Conservation (phyloP, 1,284 basidiomycete species). For the Leccinum pachyderme region DNA sequence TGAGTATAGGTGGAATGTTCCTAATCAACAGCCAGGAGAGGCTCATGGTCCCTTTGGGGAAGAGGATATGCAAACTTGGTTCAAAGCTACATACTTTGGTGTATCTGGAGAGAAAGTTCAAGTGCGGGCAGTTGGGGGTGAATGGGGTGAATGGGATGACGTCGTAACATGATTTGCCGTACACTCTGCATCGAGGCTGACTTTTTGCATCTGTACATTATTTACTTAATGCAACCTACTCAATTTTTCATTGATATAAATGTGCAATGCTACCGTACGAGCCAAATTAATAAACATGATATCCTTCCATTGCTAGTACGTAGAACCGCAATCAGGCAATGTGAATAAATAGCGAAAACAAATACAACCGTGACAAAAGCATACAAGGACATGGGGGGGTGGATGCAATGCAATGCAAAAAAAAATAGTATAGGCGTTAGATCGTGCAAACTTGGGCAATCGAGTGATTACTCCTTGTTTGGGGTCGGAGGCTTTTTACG, state of each 20-base stretch:
- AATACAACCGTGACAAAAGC: constrained; percentile 23
- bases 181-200: not conserved
- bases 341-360: constrained; percentile 23
- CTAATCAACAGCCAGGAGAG: constrained; percentile 48
- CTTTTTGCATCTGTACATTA: constrained; percentile 18
- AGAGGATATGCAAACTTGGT: constrained; percentile 75
- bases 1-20: constrained; percentile 75
- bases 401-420: constrained; percentile 10
- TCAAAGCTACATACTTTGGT: constrained; percentile 75
- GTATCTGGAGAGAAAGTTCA: constrained; percentile 68
- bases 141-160: constrained; percentile 75
- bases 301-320: constrained; percentile 13
- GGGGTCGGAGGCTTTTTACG: constrained; percentile 34
- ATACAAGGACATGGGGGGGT: constrained; percentile 21
- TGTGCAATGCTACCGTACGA: not conserved
- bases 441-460: constrained; percentile 20
- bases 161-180: constrained; percentile 42
- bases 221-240: not conserved
- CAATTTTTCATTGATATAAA: not conserved
- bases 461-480: constrained; percentile 21
- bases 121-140: constrained; percentile 57
- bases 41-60: constrained; percentile 76
- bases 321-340: constrained; percentile 12
- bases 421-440: constrained; percentile 19
- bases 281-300: constrained; percentile 25